Conservation (phyloP, 495 filamentous ascomycete genomes). For the Hyaloscypha variabilis region DNA sequence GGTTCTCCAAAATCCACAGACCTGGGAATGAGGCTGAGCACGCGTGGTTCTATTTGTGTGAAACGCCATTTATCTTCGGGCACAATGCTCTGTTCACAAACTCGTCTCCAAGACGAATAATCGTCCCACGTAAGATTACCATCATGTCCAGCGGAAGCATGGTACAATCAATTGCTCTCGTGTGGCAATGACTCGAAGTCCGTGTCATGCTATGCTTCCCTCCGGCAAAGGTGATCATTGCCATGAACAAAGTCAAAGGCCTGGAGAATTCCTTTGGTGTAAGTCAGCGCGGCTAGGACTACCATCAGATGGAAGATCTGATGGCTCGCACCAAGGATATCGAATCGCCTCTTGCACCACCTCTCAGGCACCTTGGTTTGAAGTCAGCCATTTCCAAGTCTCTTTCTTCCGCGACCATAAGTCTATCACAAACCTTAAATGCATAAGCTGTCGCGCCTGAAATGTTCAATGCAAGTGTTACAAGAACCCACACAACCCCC, state of each 20-base stretch:
- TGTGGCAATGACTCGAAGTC: slow-evolving; percentile 7
- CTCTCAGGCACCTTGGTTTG: slow-evolving; percentile 49
- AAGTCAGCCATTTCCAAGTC: slow-evolving; percentile 10
- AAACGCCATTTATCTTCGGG: slow-evolving; percentile 2
- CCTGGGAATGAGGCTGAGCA: slow-evolving; percentile 9
- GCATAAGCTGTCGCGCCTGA: slow-evolving; percentile 45
- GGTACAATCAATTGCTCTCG: too few species aligned
- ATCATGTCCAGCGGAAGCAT: too few species aligned
- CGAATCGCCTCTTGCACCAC: slow-evolving; percentile 46
- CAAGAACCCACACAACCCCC: slow-evolving; percentile 44
- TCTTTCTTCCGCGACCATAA: not conserved
- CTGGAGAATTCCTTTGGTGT: slow-evolving; percentile 44
- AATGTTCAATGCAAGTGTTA: slow-evolving; percentile 43
- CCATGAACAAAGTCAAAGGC: slow-evolving; percentile 51
- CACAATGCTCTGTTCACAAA: not conserved
- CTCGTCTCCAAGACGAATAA: too few species aligned
- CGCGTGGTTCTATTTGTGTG: not conserved
- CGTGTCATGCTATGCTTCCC: not conserved
- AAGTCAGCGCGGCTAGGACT: slow-evolving; percentile 45
- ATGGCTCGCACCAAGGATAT: slow-evolving; percentile 52
- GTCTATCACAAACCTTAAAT: slow-evolving; percentile 39
- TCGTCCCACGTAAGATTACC: too few species aligned
- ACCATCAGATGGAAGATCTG: slow-evolving; percentile 56
- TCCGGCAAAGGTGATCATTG: slow-evolving; percentile 1
- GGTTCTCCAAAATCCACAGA: not conserved